Conservation (phyloP, 257 asterid genomes). For the Haberlea rhodopensis region DNA sequence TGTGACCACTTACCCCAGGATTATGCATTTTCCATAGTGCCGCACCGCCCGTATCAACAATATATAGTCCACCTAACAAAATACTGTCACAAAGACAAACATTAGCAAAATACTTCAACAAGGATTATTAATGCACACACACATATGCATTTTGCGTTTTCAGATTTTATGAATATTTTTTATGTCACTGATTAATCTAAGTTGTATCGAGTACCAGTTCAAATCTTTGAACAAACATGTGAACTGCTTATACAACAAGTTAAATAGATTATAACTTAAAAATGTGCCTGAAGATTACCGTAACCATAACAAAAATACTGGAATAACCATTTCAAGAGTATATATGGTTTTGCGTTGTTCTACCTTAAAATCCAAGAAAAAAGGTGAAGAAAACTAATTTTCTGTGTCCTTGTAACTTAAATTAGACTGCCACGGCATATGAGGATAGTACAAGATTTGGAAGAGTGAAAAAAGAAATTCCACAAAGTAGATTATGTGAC, state of each 20-base stretch:
- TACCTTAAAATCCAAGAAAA: background rate
- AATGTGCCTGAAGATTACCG: background rate
- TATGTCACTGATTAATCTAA: too few species aligned
- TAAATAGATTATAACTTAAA: background rate
- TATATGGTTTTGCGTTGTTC: background rate
- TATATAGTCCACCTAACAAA: constrained; percentile 57
- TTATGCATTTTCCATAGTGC: constrained; percentile 73
- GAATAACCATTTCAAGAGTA: background rate
- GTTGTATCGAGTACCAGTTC: background rate
- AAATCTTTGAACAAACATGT: background rate
- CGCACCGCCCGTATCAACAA: constrained; percentile 55
- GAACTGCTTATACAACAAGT: background rate
- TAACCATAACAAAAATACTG: background rate
- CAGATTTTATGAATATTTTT: background rate
- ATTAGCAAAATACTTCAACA: background rate
- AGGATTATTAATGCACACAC: too few species aligned
- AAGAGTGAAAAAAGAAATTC: too few species aligned
- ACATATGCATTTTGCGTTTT: too few species aligned
- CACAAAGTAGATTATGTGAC: too few species aligned
- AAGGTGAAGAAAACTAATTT: too few species aligned
- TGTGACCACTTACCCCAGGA: constrained; percentile 55
- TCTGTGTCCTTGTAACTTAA: too few species aligned
- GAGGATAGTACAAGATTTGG: too few species aligned
- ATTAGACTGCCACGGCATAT: too few species aligned
- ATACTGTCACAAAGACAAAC: constrained; percentile 38